A percentile compares a stretch with the other conserved stretches of the same genome.
These are phyloP conservation scores for Russula ochroleuca DNA, from an alignment of 768 basidiomycete species.

Conservation along the genomic window DNA sequence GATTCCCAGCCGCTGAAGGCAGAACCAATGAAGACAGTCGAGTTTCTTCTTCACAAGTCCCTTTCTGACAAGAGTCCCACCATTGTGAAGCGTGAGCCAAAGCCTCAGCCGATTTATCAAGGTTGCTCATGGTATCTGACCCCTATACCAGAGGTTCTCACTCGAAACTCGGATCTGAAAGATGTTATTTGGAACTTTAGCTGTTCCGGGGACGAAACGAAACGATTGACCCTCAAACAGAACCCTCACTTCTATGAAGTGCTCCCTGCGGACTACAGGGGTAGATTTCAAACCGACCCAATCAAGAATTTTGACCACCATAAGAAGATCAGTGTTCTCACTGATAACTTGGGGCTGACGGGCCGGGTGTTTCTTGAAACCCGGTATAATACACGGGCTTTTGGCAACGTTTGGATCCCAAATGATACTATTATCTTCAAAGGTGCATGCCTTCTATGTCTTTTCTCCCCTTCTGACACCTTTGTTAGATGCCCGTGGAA, in stretches of 20 bases:
- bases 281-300: not conserved
- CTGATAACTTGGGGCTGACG: not conserved
- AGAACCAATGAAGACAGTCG: not conserved
- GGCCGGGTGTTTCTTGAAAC: slow-evolving; percentile 17
- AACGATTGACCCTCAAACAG: slow-evolving; percentile 15
- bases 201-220: not conserved
- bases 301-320: not conserved
- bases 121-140: not conserved
- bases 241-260: slow-evolving; percentile 17
- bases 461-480: not conserved
- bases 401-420: slow-evolving; percentile 10
- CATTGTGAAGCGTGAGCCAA: not conserved
- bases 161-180: not conserved
- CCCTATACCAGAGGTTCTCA: slow-evolving; percentile 1
- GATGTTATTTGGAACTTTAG: slow-evolving; percentile 23
- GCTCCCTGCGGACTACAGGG: slow-evolving; percentile 1
- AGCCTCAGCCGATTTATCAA: not conserved
- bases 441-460: not conserved
- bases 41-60: slow-evolving; percentile 3
- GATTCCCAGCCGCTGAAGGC: not conserved
- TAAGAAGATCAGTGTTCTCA: slow-evolving; percentile 3
- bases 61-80: not conserved
- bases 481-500: not conserved
- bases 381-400: not conserved
- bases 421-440: slow-evolving; percentile 10